Conservation (phyloP, 2,329 filamentous ascomycete species). For the Cladosporium colombiae region DNA sequence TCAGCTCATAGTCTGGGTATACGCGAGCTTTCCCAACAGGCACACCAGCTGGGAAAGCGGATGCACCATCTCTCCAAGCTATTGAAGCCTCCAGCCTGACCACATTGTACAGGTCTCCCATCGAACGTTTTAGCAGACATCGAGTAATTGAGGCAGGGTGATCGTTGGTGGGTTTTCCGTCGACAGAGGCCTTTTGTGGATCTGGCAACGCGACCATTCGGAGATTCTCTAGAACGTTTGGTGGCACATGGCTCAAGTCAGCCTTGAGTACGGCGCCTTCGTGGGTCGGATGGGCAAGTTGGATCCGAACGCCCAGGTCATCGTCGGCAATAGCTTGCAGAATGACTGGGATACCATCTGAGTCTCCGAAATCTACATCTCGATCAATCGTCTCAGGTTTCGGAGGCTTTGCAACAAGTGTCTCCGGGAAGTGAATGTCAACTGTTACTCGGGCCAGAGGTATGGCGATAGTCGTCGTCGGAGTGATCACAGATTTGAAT, state of each 20-base stretch:
- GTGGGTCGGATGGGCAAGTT: constrained; percentile 23
- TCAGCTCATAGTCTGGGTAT: constrained; percentile 32
- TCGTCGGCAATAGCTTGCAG: constrained; percentile 25
- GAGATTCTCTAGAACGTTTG: constrained; percentile 23
- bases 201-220: constrained; percentile 24
- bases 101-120: constrained; percentile 29
- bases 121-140: constrained; percentile 31
- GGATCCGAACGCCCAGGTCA: constrained; percentile 24
- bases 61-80: constrained; percentile 34
- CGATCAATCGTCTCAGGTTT: constrained; percentile 21
- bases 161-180: constrained; percentile 18
- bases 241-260: constrained; percentile 26
- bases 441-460: constrained; percentile 31
- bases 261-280: constrained; percentile 29
- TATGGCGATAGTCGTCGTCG: constrained; percentile 20
- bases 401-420: constrained; percentile 20
- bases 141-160: constrained; percentile 23
- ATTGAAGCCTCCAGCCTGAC: constrained; percentile 32
- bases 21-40: constrained; percentile 27
- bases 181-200: constrained; percentile 18
- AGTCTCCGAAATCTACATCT: constrained; percentile 28
- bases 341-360: constrained; percentile 26
- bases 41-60: constrained; percentile 33
- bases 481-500: neutral
- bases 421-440: constrained; percentile 34